Percentiles rank a stretch among this genome's conserved stretches.
Conservation (phyloP, 169 alveolate genomes). For the Cytauxzoon felis region DNA sequence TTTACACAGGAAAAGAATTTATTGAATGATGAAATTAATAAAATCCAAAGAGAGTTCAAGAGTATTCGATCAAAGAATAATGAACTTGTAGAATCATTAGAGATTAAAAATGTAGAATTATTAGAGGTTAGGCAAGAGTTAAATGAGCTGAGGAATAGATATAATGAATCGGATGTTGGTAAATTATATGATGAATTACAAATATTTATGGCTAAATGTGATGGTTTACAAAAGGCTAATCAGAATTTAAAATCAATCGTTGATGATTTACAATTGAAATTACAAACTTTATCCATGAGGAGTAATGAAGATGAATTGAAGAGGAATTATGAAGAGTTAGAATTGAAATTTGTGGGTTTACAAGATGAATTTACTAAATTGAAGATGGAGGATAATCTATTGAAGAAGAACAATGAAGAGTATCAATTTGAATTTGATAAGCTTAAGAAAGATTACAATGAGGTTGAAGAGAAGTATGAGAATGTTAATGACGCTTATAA, state of each 20-base stretch:
- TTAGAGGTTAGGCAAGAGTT: conserved; percentile 14
- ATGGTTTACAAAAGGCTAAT: conserved; percentile 9
- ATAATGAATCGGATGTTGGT: conserved; percentile 12
- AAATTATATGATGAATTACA: conserved; percentile 13
- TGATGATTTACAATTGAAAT: background rate
- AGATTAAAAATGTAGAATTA: conserved; percentile 21
- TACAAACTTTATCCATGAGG: background rate
- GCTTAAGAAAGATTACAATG: conserved; percentile 1
- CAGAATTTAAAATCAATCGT: conserved; percentile 7
- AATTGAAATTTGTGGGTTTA: background rate
- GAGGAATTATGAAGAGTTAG: background rate
- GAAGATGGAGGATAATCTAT: background rate
- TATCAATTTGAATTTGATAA: conserved; percentile 1
- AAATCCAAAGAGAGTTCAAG: conserved; percentile 4
- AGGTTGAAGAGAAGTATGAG: conserved; percentile 2
- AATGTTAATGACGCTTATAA: too few relatives aligned
- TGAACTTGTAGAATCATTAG: background rate
- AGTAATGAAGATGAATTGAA: background rate
- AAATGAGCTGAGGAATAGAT: conserved; percentile 11
- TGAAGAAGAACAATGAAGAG: conserved; percentile 1
- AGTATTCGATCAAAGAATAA: conserved; percentile 12
- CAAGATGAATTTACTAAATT: background rate
- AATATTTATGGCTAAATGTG: conserved; percentile 16
- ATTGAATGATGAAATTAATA: background rate
- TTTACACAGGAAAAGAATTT: conserved; percentile 3